Evolutionary conservation across 2,329 filamentous ascomycete species (phyloP).

Genomic region (Trichoderma pleuroti): DNA sequence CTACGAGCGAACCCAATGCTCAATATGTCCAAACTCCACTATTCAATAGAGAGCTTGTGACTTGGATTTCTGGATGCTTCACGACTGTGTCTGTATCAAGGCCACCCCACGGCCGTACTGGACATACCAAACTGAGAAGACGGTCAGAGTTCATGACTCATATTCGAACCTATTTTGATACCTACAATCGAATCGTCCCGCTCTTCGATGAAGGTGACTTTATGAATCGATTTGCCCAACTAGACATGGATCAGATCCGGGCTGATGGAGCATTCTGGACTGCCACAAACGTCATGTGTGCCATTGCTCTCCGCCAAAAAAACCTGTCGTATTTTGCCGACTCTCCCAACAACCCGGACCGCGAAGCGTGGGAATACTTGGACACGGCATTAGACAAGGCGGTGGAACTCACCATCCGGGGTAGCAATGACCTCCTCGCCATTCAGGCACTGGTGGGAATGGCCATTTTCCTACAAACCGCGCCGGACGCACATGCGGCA

Average conservation of each 20-base stretch:
- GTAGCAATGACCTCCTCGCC: background rate
- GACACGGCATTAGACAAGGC: background rate
- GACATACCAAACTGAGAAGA: background rate
- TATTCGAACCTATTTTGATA: background rate
- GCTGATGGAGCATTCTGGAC: constrained; percentile 1
- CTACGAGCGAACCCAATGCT: background rate
- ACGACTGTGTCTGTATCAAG: background rate
- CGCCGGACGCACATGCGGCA: background rate
- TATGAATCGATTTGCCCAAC: background rate
- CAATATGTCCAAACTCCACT: background rate
- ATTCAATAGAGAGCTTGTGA: background rate
- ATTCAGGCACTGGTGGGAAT: constrained; percentile 9
- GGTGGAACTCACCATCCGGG: background rate
- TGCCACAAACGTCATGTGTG: constrained; percentile 7
- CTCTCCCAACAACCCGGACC: background rate
- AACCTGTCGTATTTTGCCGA: background rate
- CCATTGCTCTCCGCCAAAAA: background rate
- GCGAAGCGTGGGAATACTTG: background rate
- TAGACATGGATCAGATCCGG: background rate
- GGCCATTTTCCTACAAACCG: constrained; percentile 1
- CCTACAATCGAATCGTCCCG: background rate
- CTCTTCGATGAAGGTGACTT: background rate
- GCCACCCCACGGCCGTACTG: background rate
- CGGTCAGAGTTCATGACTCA: background rate
- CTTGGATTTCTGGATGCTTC: background rate